A percentile compares a stretch with the other conserved stretches of the same genome.
phyloP scores from a whole-genome alignment of 441 rosid genomes.

The Pelargonium australe region DNA sequence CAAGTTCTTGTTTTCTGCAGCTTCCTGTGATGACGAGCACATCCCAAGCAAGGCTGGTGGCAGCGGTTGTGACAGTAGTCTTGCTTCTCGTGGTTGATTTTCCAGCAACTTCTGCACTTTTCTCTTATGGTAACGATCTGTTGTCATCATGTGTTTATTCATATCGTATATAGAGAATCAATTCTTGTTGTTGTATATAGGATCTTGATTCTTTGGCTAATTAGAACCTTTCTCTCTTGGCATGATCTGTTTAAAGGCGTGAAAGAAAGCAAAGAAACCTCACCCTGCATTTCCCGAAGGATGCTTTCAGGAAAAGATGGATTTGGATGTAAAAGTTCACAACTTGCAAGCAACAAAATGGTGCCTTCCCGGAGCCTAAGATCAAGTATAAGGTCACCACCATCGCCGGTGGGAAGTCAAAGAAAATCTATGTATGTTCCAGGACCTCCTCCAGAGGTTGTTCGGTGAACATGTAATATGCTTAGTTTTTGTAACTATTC shows the following conservation, averaged over 20 bases:
- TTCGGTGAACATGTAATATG: background rate
- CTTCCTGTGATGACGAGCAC: background rate
- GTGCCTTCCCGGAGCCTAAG: background rate
- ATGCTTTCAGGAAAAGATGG: background rate
- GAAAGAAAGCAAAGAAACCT: background rate
- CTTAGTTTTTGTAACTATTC: background rate
- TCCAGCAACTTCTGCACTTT: background rate
- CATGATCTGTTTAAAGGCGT: background rate
- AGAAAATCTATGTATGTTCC: too few relatives aligned
- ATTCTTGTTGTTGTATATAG: background rate
- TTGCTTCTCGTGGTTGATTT: background rate
- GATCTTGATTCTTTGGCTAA: background rate
- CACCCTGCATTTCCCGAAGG: slow-evolving; percentile 1
- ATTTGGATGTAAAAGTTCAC: background rate
- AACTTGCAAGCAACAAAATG: background rate
- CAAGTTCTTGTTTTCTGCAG: background rate
- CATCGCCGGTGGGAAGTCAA: background rate
- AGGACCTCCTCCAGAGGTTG: too few relatives aligned
- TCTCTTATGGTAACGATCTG: background rate
- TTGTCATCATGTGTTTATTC: background rate
- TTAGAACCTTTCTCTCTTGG: background rate
- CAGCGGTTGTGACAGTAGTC: background rate
- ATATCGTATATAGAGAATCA: too few relatives aligned
- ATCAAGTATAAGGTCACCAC: background rate
- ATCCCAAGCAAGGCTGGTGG: background rate